Conservation (phyloP, 306 rosid genomes). For the Mucuna pruriens region DNA sequence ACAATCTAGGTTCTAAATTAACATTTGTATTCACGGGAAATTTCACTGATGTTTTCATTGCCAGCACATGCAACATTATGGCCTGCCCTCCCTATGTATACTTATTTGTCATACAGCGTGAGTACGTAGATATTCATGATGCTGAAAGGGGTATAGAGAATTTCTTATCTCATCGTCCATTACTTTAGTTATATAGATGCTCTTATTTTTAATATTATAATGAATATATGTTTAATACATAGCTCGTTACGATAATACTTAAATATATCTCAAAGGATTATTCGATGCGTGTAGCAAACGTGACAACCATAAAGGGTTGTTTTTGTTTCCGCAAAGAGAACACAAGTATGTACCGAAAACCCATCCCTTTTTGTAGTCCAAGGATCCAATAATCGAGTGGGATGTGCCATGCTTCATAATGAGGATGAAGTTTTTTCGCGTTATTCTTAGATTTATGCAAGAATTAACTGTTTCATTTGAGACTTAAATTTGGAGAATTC, state of each 20-base stretch:
- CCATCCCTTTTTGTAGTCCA: not conserved
- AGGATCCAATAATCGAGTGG: not conserved
- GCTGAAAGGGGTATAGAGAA: not conserved
- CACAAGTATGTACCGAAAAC: constrained; percentile 7
- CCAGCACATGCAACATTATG: constrained; percentile 17
- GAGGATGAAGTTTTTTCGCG: not conserved
- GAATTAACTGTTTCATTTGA: not conserved
- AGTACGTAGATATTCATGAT: not conserved
- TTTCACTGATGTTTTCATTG: not conserved
- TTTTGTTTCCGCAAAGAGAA: not conserved
- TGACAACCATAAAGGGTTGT: not conserved
- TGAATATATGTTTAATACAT: not conserved
- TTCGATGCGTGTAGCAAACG: not conserved
- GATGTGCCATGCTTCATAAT: not conserved
- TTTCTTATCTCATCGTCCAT: not conserved
- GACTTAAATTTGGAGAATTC: not conserved
- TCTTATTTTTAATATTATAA: not conserved
- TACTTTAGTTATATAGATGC: not conserved
- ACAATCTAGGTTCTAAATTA: not conserved
- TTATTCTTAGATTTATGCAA: not conserved
- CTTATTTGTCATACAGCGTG: not conserved
- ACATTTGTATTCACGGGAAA: not conserved
- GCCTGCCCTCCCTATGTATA: not conserved
- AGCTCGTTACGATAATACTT: no score
- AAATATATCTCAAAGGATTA: not conserved